A percentile compares a stretch with the other conserved stretches of the same genome.
Conservation (phyloP, 2,329 filamentous ascomycete species). For the Trichoderma hamatum region DNA sequence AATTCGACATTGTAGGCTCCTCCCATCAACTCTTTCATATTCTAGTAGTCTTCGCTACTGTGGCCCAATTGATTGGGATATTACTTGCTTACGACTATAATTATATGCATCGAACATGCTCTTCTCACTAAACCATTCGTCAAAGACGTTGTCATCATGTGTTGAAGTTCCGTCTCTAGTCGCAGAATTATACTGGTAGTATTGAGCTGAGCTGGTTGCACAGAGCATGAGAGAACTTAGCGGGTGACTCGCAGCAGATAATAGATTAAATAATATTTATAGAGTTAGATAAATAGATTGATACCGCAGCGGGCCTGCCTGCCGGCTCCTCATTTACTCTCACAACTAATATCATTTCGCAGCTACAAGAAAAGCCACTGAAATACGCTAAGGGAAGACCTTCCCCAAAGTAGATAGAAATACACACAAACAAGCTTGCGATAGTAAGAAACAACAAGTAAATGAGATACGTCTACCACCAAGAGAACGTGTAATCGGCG, state of each 20-base stretch:
- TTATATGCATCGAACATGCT: not conserved
- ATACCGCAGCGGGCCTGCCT: not conserved
- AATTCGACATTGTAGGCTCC: conserved; percentile 19
- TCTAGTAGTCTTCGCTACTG: conserved; percentile 6
- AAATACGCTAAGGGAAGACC: no score
- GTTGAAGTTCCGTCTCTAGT: not conserved
- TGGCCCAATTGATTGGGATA: conserved; percentile 8
- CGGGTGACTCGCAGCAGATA: not conserved
- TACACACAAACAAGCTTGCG: no score
- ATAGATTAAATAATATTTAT: not conserved
- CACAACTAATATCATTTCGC: no score
- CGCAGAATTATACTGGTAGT: not conserved
- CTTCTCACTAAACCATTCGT: not conserved
- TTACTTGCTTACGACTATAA: conserved; percentile 13
- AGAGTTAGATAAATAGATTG: not conserved
- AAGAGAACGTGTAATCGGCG: no score
- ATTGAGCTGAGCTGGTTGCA: not conserved
- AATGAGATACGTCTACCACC: no score
- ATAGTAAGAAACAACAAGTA: no score
- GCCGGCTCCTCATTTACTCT: no score
- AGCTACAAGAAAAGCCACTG: no score
- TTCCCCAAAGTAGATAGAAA: no score
- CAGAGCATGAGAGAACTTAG: not conserved
- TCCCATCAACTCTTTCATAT: conserved; percentile 20
- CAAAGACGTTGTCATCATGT: not conserved